Base-by-base conservation (phyloP, 78 protist genomes). In the Cavenderia fasciculata region DNA sequence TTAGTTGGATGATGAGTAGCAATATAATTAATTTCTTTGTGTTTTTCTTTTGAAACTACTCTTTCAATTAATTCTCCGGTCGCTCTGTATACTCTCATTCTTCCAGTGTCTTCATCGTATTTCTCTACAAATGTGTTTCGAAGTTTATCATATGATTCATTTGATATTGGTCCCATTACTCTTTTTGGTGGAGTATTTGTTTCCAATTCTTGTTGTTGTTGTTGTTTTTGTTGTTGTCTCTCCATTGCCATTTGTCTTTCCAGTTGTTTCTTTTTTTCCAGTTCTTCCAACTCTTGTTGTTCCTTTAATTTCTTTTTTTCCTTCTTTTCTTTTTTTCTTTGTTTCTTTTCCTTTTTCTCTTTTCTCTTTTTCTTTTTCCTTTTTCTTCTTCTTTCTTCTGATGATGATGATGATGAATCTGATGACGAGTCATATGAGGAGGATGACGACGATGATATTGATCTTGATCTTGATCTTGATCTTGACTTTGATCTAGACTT, bases 101-200 rank as follows among this genome's bases (percentile, higher is more conserved):
- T 57, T 18, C 89, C 89, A 54, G 77, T 54, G 25, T 82, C 78
- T 57, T 82, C 89, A 68, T 82, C 89, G 43, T 54, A 82, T 16
- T 54, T 62, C 56, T 82, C 78, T 29, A 16, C 18, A 14, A 25
- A 23, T 0, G 65, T 56, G 33, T 68, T 82, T 43, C 69, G 23
- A 34, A 82, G 47, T 56, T 65, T 78, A 43, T 68, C 77, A 57
- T 82, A 82, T 0, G 33, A 70, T 12, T 16, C 59, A 56, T 82
- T 74, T 41, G 89, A 82, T 38, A 82, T 27, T 18, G 89, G 89
- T 18, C 89, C 89, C 89, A 82, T 82, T 29, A 51, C 69, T 43
- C 76, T 31, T 31, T 68, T 82, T 23, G 69, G n/a, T 57, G 44
- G 19, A 46, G 76, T 14, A 0, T 56, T 3, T 0, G 59, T 29